These are phyloP conservation scores for Rhodotorula sp. DNA, from an alignment of 1,284 basidiomycete genomes.

Conservation along the genomic window DNA sequence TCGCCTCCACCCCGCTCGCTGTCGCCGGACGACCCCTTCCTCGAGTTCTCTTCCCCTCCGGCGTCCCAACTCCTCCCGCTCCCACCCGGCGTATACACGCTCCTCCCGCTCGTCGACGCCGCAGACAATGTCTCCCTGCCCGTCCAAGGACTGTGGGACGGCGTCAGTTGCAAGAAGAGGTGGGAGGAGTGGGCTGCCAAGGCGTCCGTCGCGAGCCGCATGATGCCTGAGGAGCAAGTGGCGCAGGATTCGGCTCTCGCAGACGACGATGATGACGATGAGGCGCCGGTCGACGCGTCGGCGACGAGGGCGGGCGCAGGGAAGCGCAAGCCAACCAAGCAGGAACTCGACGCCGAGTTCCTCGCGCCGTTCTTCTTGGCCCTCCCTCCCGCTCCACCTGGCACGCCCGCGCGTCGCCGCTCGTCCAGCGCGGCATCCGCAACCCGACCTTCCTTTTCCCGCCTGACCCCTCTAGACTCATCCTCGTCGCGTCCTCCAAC, in stretches of 20 bases:
- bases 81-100: constrained; percentile 38
- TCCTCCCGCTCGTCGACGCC: constrained; percentile 37
- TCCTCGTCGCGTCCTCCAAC: neutral
- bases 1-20: neutral
- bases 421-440: constrained; percentile 1
- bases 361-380: constrained; percentile 35
- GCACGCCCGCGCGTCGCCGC: constrained; percentile 3
- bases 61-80: constrained; percentile 16
- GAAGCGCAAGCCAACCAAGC: too few relatives aligned
- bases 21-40: neutral
- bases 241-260: constrained; percentile 14
- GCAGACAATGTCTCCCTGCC: constrained; percentile 41
- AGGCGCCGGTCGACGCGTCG: neutral
- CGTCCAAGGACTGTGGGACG: constrained; percentile 27
- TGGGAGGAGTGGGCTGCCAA: constrained; percentile 10
- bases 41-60: constrained; percentile 1
- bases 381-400: constrained; percentile 4
- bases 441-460: constrained; percentile 21
- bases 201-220: neutral
- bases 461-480: constrained; percentile 22
- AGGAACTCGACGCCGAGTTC: constrained; percentile 22
- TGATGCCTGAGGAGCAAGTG: neutral
- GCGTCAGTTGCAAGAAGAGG: constrained; percentile 6
- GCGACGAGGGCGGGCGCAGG: neutral
- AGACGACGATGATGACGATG: constrained; percentile 25